These are phyloP conservation scores for Echria macrotheca DNA, from an alignment of 495 filamentous ascomycete species.

Conservation along the genomic window DNA sequence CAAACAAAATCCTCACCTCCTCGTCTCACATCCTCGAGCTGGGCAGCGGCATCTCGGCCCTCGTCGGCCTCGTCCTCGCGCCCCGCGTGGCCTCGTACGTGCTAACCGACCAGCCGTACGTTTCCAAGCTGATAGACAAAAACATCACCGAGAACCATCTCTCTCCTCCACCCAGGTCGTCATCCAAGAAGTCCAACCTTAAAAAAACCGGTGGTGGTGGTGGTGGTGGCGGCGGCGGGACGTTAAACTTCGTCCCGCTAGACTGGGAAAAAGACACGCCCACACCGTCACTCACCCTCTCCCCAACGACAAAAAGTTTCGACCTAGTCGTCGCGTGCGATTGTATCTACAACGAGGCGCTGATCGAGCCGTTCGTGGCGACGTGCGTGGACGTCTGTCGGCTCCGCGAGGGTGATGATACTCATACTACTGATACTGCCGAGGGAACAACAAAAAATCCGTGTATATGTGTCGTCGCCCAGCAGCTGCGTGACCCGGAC, in stretches of 20 bases:
- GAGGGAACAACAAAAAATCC: conserved; percentile 8
- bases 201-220: neutral
- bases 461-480: conserved; percentile 64
- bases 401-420: conserved; percentile 34
- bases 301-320: conserved; percentile 31
- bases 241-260: conserved; percentile 45
- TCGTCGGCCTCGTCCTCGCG: conserved; percentile 62
- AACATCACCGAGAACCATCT: conserved; percentile 64
- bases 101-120: conserved; percentile 86
- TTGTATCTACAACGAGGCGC: conserved; percentile 83
- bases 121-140: conserved; percentile 62
- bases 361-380: conserved; percentile 76
- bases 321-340: conserved; percentile 76
- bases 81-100: conserved; percentile 60
- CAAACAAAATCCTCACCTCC: conserved; percentile 45
- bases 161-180: neutral
- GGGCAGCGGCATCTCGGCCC: conserved; percentile 77
- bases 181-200: conserved; percentile 5
- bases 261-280: conserved; percentile 65
- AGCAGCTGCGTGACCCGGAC: conserved; percentile 76
- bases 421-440: too few relatives aligned
- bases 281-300: conserved; percentile 33
- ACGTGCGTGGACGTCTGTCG: conserved; percentile 76
- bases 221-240: conserved; percentile 1
- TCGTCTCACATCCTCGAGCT: conserved; percentile 68